Evolutionary conservation across 441 rosid genomes (phyloP), one percentile per base, ranked within the genome.

Genomic region (Gossypium schwendimanii): DNA sequence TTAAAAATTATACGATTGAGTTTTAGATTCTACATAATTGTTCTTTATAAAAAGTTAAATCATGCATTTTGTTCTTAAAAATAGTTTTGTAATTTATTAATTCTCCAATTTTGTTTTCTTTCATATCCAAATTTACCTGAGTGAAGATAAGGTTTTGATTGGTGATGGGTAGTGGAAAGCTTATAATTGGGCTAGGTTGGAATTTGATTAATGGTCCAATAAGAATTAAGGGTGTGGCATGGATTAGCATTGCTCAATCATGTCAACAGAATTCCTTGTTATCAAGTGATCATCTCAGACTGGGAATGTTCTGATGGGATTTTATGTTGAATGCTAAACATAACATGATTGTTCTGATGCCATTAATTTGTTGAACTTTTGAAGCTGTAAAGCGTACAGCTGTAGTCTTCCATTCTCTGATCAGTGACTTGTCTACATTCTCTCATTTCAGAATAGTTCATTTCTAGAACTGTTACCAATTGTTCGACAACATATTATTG

Each of bases 401-500:
- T 54, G 26, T 20, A 20, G 18, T 28, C 65, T 68, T 18, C 4
- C 7, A 28, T 54, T 69, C 58, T 33, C 55, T 44, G 73, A 49
- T 71, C 68, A 75, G 53, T 79, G 59, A 68, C 75, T 67, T 50
- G 21, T 60, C 12, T 15, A 31, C 68, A n/a, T 71, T 53, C 20
- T 80, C n/a, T 77, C 76, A 26, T 84, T 86, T 76, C 91, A 93
- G 99, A 89, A 84, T 83, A 75, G 64, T 76, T 74, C 90, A 36
- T 95, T 95, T 77, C 99, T 87, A 86, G 86, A 72, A 11, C 67
- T 93, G 66, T 79, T 95, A 81, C 99, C 98, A 6, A 69, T 62
- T 79, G 94, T 93, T 76, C 89, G 88, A 79, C 88, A 90, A 81
- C 93, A 63, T 78, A 95, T 95, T 76, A 87, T 95, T 60, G 98